Evolutionary conservation across 345 rosid species (phyloP).

Genomic region (Rhizophora mangle): DNA sequence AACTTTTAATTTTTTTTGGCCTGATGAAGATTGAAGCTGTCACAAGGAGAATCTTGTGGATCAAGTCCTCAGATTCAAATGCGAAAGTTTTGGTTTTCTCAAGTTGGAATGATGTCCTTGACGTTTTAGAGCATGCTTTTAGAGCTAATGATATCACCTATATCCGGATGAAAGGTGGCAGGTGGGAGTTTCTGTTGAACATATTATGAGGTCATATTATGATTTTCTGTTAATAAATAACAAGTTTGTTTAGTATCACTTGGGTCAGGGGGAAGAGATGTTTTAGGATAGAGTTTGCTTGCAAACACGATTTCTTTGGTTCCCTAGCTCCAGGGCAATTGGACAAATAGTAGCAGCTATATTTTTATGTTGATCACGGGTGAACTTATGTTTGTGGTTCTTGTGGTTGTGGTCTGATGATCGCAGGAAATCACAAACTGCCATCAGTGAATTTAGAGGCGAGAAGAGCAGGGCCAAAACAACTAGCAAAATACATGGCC

Average conservation of each 20-base stretch:
- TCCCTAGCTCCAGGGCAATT: too few species aligned
- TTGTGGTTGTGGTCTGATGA: slow-evolving; percentile 19
- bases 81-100: slow-evolving; percentile 95
- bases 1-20: neutral
- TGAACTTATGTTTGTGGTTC: slow-evolving; percentile 5
- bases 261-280: too few species aligned
- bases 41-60: slow-evolving; percentile 81
- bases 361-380: neutral
- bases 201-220: neutral
- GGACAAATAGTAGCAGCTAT: too few species aligned
- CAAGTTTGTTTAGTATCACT: too few species aligned
- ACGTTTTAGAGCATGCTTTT: slow-evolving; percentile 87
- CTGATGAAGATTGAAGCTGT: slow-evolving; percentile 76
- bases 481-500: slow-evolving; percentile 13
- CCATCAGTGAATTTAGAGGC: slow-evolving; percentile 75
- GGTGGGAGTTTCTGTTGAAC: slow-evolving; percentile 41
- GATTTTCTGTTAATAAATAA: too few species aligned
- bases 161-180: slow-evolving; percentile 92
- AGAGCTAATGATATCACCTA: slow-evolving; percentile 60
- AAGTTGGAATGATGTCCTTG: slow-evolving; percentile 99
- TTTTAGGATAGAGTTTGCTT: too few species aligned
- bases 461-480: slow-evolving; percentile 31
- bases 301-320: too few species aligned
- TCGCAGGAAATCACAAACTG: slow-evolving; percentile 75
- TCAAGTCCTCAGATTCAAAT: slow-evolving; percentile 62